Percentiles rank a stretch among this genome's conserved stretches.
Evolutionary conservation across 2,329 filamentous ascomycete genomes (phyloP).

Genomic region (Paecilomyces dactylethromorphus): DNA sequence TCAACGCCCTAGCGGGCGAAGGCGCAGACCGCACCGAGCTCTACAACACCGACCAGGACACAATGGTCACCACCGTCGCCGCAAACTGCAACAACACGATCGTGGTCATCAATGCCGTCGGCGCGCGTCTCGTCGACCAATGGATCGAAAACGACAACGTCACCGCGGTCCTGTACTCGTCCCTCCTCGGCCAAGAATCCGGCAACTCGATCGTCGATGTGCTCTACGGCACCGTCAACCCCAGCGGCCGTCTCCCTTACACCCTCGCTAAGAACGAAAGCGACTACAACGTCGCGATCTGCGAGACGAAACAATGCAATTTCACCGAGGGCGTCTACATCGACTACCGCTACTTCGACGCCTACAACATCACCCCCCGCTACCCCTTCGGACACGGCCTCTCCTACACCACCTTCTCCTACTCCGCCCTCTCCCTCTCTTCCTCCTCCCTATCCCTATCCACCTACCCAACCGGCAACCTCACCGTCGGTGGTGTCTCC

Average conservation of each 20-base stretch:
- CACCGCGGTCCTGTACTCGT: slow-evolving; percentile 76
- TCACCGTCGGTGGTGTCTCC: slow-evolving; percentile 50
- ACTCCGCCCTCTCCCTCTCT: slow-evolving; percentile 25
- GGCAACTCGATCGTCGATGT: slow-evolving; percentile 74
- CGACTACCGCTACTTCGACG: slow-evolving; percentile 73
- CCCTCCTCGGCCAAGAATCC: slow-evolving; percentile 75
- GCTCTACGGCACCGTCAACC: slow-evolving; percentile 76
- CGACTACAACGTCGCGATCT: slow-evolving; percentile 54
- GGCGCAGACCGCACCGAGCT: too few relatives aligned
- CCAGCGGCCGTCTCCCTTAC: slow-evolving; percentile 70
- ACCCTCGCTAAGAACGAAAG: slow-evolving; percentile 64
- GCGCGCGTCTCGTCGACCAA: too few relatives aligned
- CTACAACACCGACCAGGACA: too few relatives aligned
- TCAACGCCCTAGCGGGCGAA: too few relatives aligned
- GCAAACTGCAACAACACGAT: slow-evolving; percentile 31
- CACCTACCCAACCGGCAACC: slow-evolving; percentile 40
- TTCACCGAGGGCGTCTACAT: slow-evolving; percentile 76
- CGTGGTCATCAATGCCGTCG: slow-evolving; percentile 82
- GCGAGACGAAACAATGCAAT: slow-evolving; percentile 53
- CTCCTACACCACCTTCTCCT: slow-evolving; percentile 72
- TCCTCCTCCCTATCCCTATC: too few relatives aligned
- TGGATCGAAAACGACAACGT: too few relatives aligned
- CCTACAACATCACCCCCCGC: slow-evolving; percentile 57
- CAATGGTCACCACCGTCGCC: too few relatives aligned
- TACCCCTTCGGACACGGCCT: slow-evolving; percentile 79